Evolutionary conservation across 768 basidiomycete genomes (phyloP).

Genomic region (Rhodotorula paludigena): DNA sequence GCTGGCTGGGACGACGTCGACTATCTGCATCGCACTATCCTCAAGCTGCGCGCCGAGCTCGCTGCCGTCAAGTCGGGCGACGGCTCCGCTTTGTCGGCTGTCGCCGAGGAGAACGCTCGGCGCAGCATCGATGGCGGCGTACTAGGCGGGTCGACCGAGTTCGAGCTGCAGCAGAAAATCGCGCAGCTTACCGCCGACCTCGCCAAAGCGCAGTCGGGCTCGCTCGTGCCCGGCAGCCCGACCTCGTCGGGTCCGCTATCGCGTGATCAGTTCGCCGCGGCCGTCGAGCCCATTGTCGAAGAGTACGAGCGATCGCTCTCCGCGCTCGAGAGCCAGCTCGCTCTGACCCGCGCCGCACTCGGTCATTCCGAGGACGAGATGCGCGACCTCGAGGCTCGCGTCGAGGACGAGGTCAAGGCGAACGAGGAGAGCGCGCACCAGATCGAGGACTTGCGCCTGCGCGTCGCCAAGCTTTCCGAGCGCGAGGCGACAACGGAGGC

Average conservation of each 20-base stretch:
- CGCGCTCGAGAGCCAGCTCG: constrained; percentile 88
- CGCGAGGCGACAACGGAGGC: constrained; percentile 89
- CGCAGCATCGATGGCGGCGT: constrained; percentile 8
- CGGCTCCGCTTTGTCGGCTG: constrained; percentile 41
- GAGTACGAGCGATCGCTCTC: constrained; percentile 97
- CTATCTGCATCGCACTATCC: constrained; percentile 83
- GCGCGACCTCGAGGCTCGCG: constrained; percentile 81
- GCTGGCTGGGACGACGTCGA: constrained; percentile 98
- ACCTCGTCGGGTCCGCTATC: constrained; percentile 53
- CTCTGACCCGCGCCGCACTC: constrained; percentile 76
- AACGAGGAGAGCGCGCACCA: constrained; percentile 77
- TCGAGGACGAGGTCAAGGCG: constrained; percentile 61
- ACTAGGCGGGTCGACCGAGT: constrained; percentile 51
- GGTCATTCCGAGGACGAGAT: constrained; percentile 86
- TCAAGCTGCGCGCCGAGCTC: constrained; percentile 79
- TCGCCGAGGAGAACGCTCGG: constrained; percentile 47
- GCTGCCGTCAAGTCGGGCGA: constrained; percentile 51
- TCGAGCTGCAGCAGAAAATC: constrained; percentile 74
- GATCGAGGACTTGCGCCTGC: constrained; percentile 72
- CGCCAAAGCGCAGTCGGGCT: constrained; percentile 58
- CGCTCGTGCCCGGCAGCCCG: not conserved
- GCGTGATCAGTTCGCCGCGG: constrained; percentile 47
- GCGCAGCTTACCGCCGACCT: constrained; percentile 85
- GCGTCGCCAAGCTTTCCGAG: constrained; percentile 77
- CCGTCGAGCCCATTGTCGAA: constrained; percentile 91